Base-by-base conservation (phyloP, 2,329 filamentous ascomycete species). In the Amphichorda felina region DNA sequence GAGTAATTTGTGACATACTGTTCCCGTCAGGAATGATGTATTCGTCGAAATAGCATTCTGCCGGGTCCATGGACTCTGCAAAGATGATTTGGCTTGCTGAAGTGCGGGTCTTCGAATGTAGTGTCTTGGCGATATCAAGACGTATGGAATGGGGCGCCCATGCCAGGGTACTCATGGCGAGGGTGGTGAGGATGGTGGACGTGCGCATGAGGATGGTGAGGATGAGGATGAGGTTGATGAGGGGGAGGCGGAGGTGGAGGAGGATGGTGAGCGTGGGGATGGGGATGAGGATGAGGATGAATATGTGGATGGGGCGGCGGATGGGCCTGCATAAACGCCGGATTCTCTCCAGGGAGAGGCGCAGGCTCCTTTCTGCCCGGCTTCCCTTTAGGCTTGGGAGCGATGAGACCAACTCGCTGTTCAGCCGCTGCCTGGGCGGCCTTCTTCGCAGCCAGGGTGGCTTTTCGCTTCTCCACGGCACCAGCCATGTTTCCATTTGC, bases 391-490 rank as follows among this genome's bases (percentile, higher is more conserved):
- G 51, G 55, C 41, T 60, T 60, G n/a, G 57, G 57, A 9, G 55
- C 52, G 25, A 55, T 53, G 24, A 47, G 41, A 26, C 57, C 57
- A n/a, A 51, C 45, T 37, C 53, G 53, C 38, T 53, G 48, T 36
- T 61, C 57, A 25, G 54, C 51, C 6, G 59, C 59, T 4, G 55
- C 63, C 39, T 68, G 63, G 16, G 60, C 60, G 11, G 62, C 62
- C 54, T 75, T 75, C 51, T 76, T 76, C 3, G 67, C 67, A 2
- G 70, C 72, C 7, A 76, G 63, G 0, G 72, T 77, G 3, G 68
- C 70, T 45, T 74, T 74, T 35, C 71, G 64, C 49, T 75, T 75
- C 42, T 70, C 67, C 34, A 75, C 72, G n/a, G 72, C 72, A 11
- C 60, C 63, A 9, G 64, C 62, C 72, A 77, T 77, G 35, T 70